Evolutionary conservation across 2,329 filamentous ascomycete genomes (phyloP), one percentile per base, ranked within the genome.

Genomic region (Penicillium polonicum): DNA sequence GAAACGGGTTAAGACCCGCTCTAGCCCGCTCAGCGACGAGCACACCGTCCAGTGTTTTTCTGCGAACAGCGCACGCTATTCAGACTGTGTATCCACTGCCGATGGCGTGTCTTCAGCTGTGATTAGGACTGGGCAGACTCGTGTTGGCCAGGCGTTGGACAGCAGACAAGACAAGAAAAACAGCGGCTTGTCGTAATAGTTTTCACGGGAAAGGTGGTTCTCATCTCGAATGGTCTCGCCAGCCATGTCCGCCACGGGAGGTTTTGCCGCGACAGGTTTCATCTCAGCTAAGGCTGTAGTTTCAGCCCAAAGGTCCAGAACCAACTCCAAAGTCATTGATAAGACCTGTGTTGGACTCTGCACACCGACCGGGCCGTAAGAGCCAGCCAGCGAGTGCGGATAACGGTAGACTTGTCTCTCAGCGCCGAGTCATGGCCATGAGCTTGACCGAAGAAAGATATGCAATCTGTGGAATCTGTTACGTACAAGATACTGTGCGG

Each of bases 401-500:
- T 31, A 44, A 25, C 31, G 9, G 45, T 25, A 38, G 31, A 19
- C 17, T 35, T 31, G 27, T 38, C 38, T 55, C 38, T 25, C 4
- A 29, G n/a, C 31, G 1, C 10, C 27, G 13, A 25, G 35, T 48
- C n/a, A 29, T 52, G 12, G 13, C 25, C 17, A 17, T 25, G 4
- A 39, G 39, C 49, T 46, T 23, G 8, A 38, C 12, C 5, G 9
- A 48, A 36, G 13, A 29, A 54, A 10, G 43, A 17, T n/a, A 3
- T 7, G 33, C 17, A 39, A 19, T 12, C n/a, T 17, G 33, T 35
- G 13, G 42, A 45, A 31, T 33, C 29, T 17, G 49, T 61, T 64
- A 62, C 60, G 58, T 64, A 64, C 55, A 23, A 45, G 15, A 23
- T 44, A 44, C 12, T 19, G 15, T 45, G n/a, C 23, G 23, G 29